Base-by-base conservation (phyloP, 208 protist species). In the Crithidia sp. region DNA sequence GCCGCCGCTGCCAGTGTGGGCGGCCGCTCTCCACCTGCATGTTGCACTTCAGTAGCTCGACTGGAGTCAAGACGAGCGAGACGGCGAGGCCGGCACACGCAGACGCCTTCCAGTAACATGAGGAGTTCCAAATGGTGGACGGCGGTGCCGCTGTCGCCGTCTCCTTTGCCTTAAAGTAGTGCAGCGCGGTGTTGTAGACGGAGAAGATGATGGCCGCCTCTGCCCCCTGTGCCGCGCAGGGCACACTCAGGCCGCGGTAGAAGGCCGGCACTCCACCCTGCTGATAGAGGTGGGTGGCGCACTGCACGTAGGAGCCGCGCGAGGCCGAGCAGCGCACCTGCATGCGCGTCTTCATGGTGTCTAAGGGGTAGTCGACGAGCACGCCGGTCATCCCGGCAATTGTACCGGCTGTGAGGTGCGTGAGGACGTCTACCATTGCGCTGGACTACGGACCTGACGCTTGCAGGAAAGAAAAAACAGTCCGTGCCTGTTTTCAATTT, bases 321-420 rank as follows among this genome's bases (percentile, higher is more conserved):
- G n/a, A 28, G 39, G 9, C 36, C 10, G 19, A 8, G 37, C 67
- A 70, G 60, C 78, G 55, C 14, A 81, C 79, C 62, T 96, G 90
- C 76, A 95, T 82, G 37, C 84, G 88, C 37, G 90, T 91, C 71
- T 96, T 96, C 5, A 95, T 14, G 14, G 90, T 94, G 73, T 96
- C 92, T n/a, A 96, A 76, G 14, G 90, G 92, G 76, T 93, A 96
- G 67, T 96, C 92, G 3, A 92, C 49, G 14, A 92, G 58, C 7
- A 92, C 89, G 3, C 79, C 83, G 13, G 77, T 79, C 62, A 87
- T 81, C 12, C 92, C 89, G 17, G 87, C 87, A 7, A 90, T 43
- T 2, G 88, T 94, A 6, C 91, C 91, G 2, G 87, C 79, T 3
- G 78, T 61, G 49, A 93, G 60, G 52, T 89, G 72, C 2, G 68